Percentiles rank a stretch among this genome's conserved stretches.
Evolutionary conservation across 441 rosid species (phyloP).

Genomic region (Populus trichocarpa): DNA sequence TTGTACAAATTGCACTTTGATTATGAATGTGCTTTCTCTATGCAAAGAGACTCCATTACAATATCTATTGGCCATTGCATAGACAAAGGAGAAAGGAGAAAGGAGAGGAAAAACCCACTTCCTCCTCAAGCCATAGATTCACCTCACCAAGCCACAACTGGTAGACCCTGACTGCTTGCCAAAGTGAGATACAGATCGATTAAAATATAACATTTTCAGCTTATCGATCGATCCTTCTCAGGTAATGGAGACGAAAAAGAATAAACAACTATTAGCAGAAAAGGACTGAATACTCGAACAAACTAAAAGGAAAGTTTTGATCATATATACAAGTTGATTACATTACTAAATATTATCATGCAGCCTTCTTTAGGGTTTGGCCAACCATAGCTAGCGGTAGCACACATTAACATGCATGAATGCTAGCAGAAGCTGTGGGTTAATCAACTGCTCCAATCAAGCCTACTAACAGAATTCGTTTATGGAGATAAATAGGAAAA

Average conservation of each 20-base stretch:
- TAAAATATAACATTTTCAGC: background rate
- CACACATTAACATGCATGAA: background rate
- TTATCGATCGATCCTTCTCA: background rate
- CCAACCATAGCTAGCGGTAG: background rate
- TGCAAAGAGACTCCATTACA: background rate
- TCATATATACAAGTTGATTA: no score
- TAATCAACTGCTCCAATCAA: background rate
- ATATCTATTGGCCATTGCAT: background rate
- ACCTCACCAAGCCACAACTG: constrained; percentile 9
- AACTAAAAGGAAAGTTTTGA: background rate
- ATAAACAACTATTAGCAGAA: constrained; percentile 21
- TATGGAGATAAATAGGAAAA: background rate
- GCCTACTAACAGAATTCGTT: background rate
- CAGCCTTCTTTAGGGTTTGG: background rate
- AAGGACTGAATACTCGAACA: constrained; percentile 20
- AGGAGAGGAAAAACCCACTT: background rate
- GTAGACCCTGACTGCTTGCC: background rate
- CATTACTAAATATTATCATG: background rate
- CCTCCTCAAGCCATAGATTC: constrained; percentile 8
- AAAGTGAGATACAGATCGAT: no score
- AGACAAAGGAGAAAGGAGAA: background rate
- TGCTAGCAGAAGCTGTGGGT: background rate
- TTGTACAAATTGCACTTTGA: background rate
- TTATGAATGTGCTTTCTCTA: no score
- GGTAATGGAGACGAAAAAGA: constrained; percentile 23